A percentile compares a stretch with the other conserved stretches of the same genome.
These are phyloP conservation scores for Sphaerostilbella broomeana DNA, from an alignment of 2,329 filamentous ascomycete genomes.

Conservation along the genomic window DNA sequence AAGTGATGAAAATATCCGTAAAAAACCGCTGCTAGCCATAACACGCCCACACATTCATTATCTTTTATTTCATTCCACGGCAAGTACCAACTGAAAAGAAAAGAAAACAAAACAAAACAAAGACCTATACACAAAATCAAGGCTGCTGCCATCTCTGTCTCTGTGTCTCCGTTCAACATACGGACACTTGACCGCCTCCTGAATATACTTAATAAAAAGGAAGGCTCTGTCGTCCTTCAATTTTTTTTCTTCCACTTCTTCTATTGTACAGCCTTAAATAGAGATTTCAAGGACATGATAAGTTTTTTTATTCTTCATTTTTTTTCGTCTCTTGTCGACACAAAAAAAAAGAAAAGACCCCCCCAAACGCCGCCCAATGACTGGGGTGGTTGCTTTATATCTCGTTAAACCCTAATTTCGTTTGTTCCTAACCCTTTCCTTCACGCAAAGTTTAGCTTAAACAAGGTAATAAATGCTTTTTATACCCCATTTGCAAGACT, in stretches of 20 bases:
- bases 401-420: not conserved
- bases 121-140: no score
- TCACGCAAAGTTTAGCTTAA: not conserved
- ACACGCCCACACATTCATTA: no score
- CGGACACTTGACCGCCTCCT: no score
- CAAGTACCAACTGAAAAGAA: no score
- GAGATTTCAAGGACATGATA: not conserved
- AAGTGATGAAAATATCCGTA: no score
- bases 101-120: no score
- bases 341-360: conserved; percentile 12
- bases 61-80: no score
- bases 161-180: no score
- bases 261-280: conserved; percentile 13
- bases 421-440: not conserved
- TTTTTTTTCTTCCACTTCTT: not conserved
- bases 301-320: not conserved
- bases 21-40: no score
- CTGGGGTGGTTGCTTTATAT: not conserved
- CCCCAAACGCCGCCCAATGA: conserved; percentile 15
- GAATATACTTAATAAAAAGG: no score
- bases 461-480: not conserved
- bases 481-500: no score
- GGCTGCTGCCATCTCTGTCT: no score
- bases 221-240: not conserved
- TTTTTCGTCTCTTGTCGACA: conserved; percentile 9